Base-by-base conservation (phyloP, 176 grass and related monocot genomes). In the Carex myosuroides region DNA sequence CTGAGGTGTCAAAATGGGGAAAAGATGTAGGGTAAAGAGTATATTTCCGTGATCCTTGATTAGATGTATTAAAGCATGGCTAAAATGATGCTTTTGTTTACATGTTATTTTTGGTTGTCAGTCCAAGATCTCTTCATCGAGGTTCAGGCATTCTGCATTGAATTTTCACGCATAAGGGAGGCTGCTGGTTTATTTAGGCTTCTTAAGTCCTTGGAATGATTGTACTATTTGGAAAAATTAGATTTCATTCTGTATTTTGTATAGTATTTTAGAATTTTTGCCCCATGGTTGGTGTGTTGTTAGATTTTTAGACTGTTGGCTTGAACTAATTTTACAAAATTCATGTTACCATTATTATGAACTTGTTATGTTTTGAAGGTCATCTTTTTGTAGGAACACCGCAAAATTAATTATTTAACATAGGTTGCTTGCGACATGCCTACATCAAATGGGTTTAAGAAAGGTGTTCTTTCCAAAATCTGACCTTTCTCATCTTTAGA, bases 91-190 rank as follows among this genome's bases (percentile, higher is more conserved):
- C 79, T 83, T 70, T 11, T 58, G 14, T 86, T 80, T 70, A 63
- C 13, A 37, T 86, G 69, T 39, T 81, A 89, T 54, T 60, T 84
- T 80, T 79, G 35, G 68, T 91, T 24, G 84, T 89, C 87, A 98
- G 95, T 95, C 44, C 89, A 90, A 88, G 95, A 98, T 93, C 88
- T 98, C 5, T 86, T 98, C 83, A 87, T 95, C 1, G 91, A 98
- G 86, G 95, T 98, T 73, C 95, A 98, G 62, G 95, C 95, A 4
- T 98, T 98, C 83, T 98, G 95, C 88, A 95, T 98, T 10, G 93
- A 91, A 17, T 98, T 95, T 67, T 95, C 91, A 0, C 86, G 92
- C 24, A 95, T 98, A 84, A 98, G 92, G 80, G 95, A 98, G 77
- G 92, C 92, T 5, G 92, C 89, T 21, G 89, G 85, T 13, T 86